Base-by-base conservation (phyloP, 108 stramenopile genomes). In the Cyclotella sp. region DNA sequence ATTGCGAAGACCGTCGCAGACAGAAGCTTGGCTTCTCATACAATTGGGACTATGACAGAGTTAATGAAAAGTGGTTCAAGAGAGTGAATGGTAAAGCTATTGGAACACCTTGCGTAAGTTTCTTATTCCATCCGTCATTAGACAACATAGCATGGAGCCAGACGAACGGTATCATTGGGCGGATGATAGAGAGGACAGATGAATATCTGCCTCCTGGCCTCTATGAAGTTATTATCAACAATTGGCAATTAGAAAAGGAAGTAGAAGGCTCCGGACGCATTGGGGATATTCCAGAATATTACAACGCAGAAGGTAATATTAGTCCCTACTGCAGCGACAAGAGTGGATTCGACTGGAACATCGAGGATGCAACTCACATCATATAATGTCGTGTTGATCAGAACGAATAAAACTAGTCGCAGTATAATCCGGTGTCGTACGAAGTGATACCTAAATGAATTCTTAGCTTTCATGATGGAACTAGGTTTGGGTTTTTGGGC, bases 1-100 rank as follows among this genome's bases (percentile, higher is more conserved):
- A 79, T 29, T 79, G 78, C 21, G 3, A 57, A 21, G 54, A 42
- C 10, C 58, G 72, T 0, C 40, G 78, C 13, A 73, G 72, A 51
- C 24, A 30, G 9, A 18, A 71, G 24, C 71, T 79, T 7, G 78
- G 78, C 6, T 79, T 79, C 44, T 58, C 63, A 7, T 79, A 72
- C 57, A 65, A 57, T 53, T 79, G 78, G 78, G 78, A 79, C 41
- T 79, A 79, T 43, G 54, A 79, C 55, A 24, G 71, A 45, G 18
- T 30, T 9, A 65, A 41, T 21, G 54, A 61, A 49, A 49, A 67
- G 58, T 79, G 78, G 78, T 68, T 72, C 34, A 68, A 59, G 47
- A 64, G 63, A 0, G 12, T 34, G 14, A 73, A 53, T 21, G 57
- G 58, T n/a, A 79, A 79, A 42, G 46, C 55, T 43, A 79, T 79